phyloP scores from a whole-genome alignment of 2,329 filamentous ascomycete genomes.

The Neonectria punicea region DNA sequence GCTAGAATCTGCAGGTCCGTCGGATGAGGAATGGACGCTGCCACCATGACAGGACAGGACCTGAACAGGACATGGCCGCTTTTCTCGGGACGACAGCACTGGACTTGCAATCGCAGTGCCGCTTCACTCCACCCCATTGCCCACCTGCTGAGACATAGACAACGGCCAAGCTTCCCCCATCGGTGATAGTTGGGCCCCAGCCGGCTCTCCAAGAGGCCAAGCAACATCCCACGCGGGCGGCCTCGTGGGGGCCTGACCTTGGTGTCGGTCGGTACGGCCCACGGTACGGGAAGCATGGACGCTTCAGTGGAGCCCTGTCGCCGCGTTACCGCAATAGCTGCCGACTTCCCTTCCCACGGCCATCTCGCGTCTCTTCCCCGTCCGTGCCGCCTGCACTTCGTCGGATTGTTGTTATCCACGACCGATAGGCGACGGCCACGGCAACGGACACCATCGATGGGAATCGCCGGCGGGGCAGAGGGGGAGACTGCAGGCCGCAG shows the following conservation, averaged over 20 bases:
- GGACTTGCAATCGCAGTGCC: not conserved
- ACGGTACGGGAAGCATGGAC: not conserved
- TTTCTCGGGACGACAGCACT: not conserved
- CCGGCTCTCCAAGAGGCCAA: not conserved
- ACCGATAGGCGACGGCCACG: slow-evolving; percentile 15
- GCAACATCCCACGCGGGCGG: slow-evolving; percentile 3
- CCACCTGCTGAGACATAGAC: not conserved
- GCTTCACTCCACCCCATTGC: not conserved
- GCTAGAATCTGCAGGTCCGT: slow-evolving; percentile 40
- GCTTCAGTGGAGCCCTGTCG: not conserved
- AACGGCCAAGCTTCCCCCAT: slow-evolving; percentile 3
- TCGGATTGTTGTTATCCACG: slow-evolving; percentile 18
- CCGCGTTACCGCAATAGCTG: not conserved
- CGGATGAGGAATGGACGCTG: slow-evolving; percentile 34
- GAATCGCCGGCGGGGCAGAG: slow-evolving; percentile 2
- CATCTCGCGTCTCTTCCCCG: slow-evolving; percentile 9
- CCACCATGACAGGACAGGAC: not conserved
- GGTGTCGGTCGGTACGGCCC: not conserved
- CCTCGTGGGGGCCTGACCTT: not conserved
- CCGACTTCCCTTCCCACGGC: not conserved
- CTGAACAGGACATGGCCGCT: slow-evolving; percentile 1
- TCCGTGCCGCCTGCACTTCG: slow-evolving; percentile 6
- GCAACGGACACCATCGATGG: slow-evolving; percentile 15
- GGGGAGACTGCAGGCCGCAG: slow-evolving; percentile 8
- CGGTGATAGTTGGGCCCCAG: slow-evolving; percentile 1